phyloP scores from a whole-genome alignment of 495 filamentous ascomycete species.

The Talaromyces proteolyticus region DNA sequence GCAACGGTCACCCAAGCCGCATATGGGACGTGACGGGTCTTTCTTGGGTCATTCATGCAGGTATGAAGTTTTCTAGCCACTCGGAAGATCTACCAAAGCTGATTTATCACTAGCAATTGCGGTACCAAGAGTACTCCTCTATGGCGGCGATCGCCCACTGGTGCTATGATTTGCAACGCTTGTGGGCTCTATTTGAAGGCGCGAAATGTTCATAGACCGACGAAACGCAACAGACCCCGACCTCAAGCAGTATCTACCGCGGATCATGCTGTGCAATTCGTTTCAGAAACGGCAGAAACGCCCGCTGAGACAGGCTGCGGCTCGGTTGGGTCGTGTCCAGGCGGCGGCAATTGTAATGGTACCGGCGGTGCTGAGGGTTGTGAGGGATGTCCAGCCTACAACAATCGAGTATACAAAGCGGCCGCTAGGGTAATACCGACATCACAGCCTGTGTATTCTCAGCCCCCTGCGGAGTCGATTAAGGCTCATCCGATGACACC shows the following conservation, averaged over 20 bases:
- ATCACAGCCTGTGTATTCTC: conserved; percentile 21
- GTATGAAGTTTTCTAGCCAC: conserved; percentile 19
- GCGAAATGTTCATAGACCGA: conserved; percentile 82
- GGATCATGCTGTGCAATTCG: conserved; percentile 11
- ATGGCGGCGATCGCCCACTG: conserved; percentile 89
- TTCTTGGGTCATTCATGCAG: conserved; percentile 51
- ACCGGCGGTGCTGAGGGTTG: conserved; percentile 96
- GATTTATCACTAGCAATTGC: conserved; percentile 66
- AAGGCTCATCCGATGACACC: conserved; percentile 14
- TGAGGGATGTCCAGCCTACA: conserved; percentile 93
- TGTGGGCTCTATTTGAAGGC: conserved; percentile 95
- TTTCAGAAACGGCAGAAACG: conserved; percentile 21
- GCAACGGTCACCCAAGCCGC: conserved; percentile 5
- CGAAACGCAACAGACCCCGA: conserved; percentile 65
- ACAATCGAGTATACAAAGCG: conserved; percentile 90
- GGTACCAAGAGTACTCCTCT: conserved; percentile 88
- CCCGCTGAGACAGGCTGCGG: conserved; percentile 24
- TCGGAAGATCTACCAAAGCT: neutral
- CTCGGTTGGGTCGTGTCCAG: conserved; percentile 80
- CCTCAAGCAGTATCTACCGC: conserved; percentile 3
- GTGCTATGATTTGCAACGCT: conserved; percentile 95
- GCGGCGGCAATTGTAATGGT: conserved; percentile 92
- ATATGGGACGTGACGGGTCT: conserved; percentile 23
- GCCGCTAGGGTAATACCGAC: conserved; percentile 31
- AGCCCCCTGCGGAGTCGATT: conserved; percentile 13